Base-by-base conservation (phyloP, 768 basidiomycete species). In the Leucogyrophana mollusca region DNA sequence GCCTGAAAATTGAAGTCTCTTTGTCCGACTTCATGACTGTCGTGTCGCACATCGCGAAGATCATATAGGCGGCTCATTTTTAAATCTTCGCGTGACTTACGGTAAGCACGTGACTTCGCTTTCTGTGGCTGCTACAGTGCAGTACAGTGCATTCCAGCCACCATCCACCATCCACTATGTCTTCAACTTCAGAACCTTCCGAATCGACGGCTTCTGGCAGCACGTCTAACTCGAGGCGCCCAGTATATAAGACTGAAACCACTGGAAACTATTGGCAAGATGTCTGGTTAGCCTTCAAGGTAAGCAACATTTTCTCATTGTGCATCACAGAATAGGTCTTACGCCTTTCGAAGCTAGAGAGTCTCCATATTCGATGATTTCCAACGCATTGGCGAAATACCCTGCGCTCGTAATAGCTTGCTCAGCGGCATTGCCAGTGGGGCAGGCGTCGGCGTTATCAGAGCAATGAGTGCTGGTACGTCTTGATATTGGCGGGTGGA, bases 401-500 rank as follows among this genome's bases (percentile, higher is more conserved):
- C 88, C 3, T 92, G 90, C 58, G 86, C 84, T 39, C 74, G 90
- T 30, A 85, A 78, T 49, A 85, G 85, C 58, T 66, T 92, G 30
- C 66, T 92, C 53, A 78, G 76, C 42, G 90, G 90, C 11, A 90
- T 92, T 54, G 85, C 82, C n/a, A 82, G 85, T 47, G 90, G 90
- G 11, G 75, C 74, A 1, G 90, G 87, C 1, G 77, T 92, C 45
- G 90, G 90, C 16, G 70, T 86, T 45, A 79, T 91, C 44, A 77
- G 89, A 45, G 83, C 80, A 3, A 64, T 90, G 56, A 77, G 77
- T 56, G 66, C 79, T 9, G 71, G 89, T 89, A 61, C 46, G 83
- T 72, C 16, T 33, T 32, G 10, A 41, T n/a, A 9, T 22, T 35
- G 18, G 13, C 41, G 32, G 13, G 9, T 34, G 34, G 17, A 18